These are phyloP conservation scores for Tremella fuciformis DNA, from an alignment of 768 basidiomycete species.

Conservation along the genomic window DNA sequence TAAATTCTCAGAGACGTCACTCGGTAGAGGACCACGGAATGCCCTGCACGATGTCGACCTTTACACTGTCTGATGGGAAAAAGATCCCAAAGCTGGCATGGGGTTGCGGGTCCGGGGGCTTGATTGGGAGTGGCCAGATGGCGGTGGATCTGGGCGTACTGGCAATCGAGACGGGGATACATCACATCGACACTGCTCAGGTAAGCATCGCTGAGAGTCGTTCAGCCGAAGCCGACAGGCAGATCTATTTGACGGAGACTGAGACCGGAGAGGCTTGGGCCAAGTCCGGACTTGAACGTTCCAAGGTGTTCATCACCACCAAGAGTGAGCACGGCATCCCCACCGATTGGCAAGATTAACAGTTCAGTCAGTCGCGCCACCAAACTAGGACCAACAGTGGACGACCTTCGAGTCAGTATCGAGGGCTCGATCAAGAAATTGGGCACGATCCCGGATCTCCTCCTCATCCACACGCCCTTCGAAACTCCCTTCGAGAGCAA, in stretches of 20 bases:
- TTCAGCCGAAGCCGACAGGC: not conserved
- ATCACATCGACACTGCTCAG: constrained; percentile 47
- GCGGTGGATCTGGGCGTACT: constrained; percentile 12
- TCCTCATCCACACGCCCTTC: constrained; percentile 49
- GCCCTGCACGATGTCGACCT: constrained; percentile 25
- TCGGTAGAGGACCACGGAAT: no score
- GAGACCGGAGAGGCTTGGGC: constrained; percentile 28
- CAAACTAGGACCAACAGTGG: constrained; percentile 15
- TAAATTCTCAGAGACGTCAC: no score
- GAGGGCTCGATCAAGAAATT: constrained; percentile 30
- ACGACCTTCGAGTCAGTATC: constrained; percentile 30
- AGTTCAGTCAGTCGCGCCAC: constrained; percentile 1
- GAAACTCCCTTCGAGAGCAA: constrained; percentile 40
- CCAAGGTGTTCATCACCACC: constrained; percentile 41
- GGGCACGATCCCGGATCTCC: constrained; percentile 37
- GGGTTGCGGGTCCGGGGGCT: constrained; percentile 33
- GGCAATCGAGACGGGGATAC: constrained; percentile 37
- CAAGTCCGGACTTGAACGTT: constrained; percentile 18
- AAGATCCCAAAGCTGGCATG: constrained; percentile 41
- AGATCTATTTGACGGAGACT: constrained; percentile 41
- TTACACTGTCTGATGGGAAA: constrained; percentile 42
- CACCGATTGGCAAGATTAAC: not conserved
- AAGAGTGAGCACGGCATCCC: constrained; percentile 27
- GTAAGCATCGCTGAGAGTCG: constrained; percentile 5
- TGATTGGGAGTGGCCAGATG: constrained; percentile 21